phyloP scores from a whole-genome alignment of 805 yeast species.

The Priceomyces carsonii region DNA sequence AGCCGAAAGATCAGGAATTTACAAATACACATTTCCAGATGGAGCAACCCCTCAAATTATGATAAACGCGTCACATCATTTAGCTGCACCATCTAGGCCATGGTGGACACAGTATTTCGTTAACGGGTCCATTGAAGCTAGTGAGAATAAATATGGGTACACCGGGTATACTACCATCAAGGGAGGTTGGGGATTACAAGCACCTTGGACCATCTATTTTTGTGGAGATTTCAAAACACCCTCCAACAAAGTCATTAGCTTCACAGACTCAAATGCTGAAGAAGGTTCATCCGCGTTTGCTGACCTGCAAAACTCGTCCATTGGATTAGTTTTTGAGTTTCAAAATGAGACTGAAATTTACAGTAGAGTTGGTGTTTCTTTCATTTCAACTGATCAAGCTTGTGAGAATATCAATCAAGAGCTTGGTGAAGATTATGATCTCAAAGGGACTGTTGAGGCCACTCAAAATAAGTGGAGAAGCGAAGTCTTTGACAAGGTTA shows the following conservation, averaged over 20 bases:
- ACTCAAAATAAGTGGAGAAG: constrained; percentile 19
- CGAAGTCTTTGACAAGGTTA: constrained; percentile 25
- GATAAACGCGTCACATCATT: constrained; percentile 29
- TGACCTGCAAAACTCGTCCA: constrained; percentile 13
- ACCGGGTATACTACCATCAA: constrained; percentile 22
- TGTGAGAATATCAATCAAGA: constrained; percentile 22
- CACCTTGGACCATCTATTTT: constrained; percentile 27
- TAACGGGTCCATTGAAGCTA: constrained; percentile 21
- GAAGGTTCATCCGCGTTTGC: constrained; percentile 5
- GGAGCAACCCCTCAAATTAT: constrained; percentile 15
- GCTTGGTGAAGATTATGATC: constrained; percentile 12
- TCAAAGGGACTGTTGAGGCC: constrained; percentile 14
- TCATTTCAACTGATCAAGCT: constrained; percentile 27
- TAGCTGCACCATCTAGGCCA: constrained; percentile 25
- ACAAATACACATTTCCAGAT: constrained; percentile 21
- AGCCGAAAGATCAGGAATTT: constrained; percentile 25
- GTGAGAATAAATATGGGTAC: constrained; percentile 16
- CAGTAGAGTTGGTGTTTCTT: constrained; percentile 29
- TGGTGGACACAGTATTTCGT: constrained; percentile 33
- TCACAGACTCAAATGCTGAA: constrained; percentile 6
- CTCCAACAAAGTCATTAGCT: constrained; percentile 14
- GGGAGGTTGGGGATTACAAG: constrained; percentile 34
- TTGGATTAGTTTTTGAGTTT: constrained; percentile 26
- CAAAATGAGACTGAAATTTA: constrained; percentile 8
- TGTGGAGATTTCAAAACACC: constrained; percentile 26